Conservation (phyloP, 331 rosid species). For the Quercus phellos region DNA sequence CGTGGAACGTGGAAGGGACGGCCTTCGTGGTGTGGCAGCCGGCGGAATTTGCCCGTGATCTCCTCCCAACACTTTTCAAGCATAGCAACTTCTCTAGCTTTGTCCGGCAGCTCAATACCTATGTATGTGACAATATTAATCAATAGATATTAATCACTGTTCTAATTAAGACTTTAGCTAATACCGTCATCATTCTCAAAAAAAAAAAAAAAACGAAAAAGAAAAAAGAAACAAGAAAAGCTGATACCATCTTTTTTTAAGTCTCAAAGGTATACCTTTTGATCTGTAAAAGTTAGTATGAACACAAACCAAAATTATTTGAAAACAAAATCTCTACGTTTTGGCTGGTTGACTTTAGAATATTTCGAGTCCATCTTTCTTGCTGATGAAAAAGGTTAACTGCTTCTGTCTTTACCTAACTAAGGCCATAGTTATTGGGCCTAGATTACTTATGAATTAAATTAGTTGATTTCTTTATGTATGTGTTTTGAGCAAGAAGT, state of each 20-base stretch:
- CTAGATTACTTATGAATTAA: neutral
- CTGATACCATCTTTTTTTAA: neutral
- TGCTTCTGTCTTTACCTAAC: constrained; percentile 18
- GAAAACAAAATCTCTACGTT: neutral
- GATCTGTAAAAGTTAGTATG: neutral
- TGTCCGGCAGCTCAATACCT: constrained; percentile 90
- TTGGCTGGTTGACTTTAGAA: neutral
- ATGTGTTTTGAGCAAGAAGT: neutral
- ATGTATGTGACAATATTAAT: constrained; percentile 40
- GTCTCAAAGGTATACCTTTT: neutral
- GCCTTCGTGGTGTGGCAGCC: constrained; percentile 97
- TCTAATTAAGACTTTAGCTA: too few relatives aligned
- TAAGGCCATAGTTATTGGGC: neutral
- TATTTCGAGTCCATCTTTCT: neutral
- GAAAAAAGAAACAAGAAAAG: neutral
- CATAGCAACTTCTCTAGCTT: constrained; percentile 94
- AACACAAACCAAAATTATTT: too few relatives aligned
- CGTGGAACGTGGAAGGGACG: constrained; percentile 75
- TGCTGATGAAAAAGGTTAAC: constrained; percentile 16
- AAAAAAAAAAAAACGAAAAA: neutral
- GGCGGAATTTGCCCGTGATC: constrained; percentile 85
- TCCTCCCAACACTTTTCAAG: constrained; percentile 89
- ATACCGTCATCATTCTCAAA: too few relatives aligned
- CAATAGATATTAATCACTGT: too few relatives aligned
- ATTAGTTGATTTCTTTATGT: neutral